Conservation (phyloP, 2,329 filamentous ascomycete genomes). For the Fusarium mundagurra region DNA sequence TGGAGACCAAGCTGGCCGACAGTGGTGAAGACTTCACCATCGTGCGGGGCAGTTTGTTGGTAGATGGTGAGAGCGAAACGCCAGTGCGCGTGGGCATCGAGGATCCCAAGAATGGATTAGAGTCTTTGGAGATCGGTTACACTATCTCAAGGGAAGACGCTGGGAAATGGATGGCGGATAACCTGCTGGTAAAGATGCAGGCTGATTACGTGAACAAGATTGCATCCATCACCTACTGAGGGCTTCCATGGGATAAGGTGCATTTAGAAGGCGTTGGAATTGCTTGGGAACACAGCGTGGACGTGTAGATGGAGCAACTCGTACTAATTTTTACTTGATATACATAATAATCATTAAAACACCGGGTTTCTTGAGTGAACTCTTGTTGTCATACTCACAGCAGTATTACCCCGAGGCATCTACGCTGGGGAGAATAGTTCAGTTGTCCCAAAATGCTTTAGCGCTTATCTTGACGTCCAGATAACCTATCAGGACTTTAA, state of each 20-base stretch:
- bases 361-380: not conserved
- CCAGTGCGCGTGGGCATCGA: conserved; percentile 53
- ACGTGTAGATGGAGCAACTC: not conserved
- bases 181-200: conserved; percentile 44
- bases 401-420: not conserved
- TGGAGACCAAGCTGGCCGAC: conserved; percentile 51
- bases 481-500: not conserved
- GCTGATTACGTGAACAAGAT: conserved; percentile 49
- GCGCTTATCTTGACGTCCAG: not conserved
- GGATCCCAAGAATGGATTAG: conserved; percentile 45
- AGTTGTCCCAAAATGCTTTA: not conserved
- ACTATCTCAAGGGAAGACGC: conserved; percentile 58
- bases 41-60: conserved; percentile 52
- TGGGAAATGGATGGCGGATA: conserved; percentile 58
- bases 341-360: too few relatives aligned
- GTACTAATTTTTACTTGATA: rapidly evolving
- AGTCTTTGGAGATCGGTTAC: conserved; percentile 56
- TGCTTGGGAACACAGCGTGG: not conserved
- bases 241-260: too few relatives aligned
- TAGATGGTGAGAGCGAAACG: conserved; percentile 41
- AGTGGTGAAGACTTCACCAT: conserved; percentile 50
- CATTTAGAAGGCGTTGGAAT: not conserved
- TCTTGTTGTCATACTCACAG: too few relatives aligned
- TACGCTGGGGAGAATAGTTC: too few relatives aligned
- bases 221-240: conserved; percentile 49